Evolutionary conservation across 176 grass and related monocot genomes (phyloP).

Genomic region (Zoysia pacifica): DNA sequence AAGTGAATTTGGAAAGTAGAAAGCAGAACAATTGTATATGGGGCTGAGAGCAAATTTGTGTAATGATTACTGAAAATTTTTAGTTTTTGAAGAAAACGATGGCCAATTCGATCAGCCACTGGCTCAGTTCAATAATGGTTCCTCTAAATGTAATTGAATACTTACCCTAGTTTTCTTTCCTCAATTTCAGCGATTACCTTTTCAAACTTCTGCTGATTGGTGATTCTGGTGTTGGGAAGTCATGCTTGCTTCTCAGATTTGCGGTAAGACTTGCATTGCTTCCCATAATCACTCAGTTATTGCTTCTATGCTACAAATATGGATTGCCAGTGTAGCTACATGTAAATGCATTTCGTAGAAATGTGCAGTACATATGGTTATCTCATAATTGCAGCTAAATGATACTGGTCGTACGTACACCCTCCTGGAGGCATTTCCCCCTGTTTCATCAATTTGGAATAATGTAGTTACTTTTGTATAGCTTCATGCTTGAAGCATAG

Average conservation of each 20-base stretch:
- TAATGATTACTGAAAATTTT: background rate
- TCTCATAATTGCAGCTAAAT: background rate
- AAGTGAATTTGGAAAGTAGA: background rate
- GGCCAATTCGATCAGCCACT: background rate
- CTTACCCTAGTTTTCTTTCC: background rate
- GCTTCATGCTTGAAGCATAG: background rate
- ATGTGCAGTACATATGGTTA: background rate
- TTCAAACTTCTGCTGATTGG: conserved; percentile 85
- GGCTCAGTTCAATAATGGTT: background rate
- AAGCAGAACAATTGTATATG: background rate
- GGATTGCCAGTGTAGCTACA: background rate
- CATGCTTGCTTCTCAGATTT: conserved; percentile 75
- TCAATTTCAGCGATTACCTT: conserved; percentile 60
- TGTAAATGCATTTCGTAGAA: conserved; percentile 2
- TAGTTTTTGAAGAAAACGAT: background rate
- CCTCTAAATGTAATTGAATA: background rate
- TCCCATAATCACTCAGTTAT: background rate
- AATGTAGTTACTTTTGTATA: background rate
- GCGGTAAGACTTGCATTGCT: conserved; percentile 57
- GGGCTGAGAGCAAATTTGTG: background rate
- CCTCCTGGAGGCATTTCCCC: background rate
- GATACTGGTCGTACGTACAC: background rate
- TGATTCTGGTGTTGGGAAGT: conserved; percentile 79
- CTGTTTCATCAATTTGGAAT: background rate
- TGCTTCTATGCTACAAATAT: background rate